Base-by-base conservation (phyloP, 495 filamentous ascomycete genomes). In the Aspergillus olivimuriae region DNA sequence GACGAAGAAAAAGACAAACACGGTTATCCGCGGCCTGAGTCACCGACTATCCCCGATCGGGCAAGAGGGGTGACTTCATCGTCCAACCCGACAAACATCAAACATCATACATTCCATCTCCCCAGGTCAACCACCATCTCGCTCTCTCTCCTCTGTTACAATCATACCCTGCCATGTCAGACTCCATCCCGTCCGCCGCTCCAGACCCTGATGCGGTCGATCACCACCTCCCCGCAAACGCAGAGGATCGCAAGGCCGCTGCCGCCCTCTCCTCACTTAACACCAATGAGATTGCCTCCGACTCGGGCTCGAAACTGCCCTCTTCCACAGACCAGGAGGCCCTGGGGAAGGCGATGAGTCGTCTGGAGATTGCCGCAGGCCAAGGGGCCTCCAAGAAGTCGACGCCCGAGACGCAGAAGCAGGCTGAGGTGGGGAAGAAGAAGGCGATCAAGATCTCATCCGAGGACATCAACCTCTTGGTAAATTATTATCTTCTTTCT, bases 191-290 rank as follows among this genome's bases (percentile, higher is more conserved):
- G 81, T 51, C 80, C 79, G 65, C 82, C 70, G 50, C 76, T 69
- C 78, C 87, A 33, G 83, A 84, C 48, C 60, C 77, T 18, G 82
- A 87, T 48, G 53, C 75, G 23, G 24, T 80, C 34, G 73, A 81
- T 17, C 58, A 78, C 31, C 64, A 76, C 33, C 65, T 77, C 18
- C 79, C 83, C 33, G 69, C 81, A 31, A 81, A 77, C 41, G 85
- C 87, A 48, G 88, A 94, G 65, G 89, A 92, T 68, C 86, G 88
- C 62, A 94, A 92, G 66, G 86, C 90, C 16, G 88, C 88, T 44
- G 87, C 86, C 19, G 89, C 90, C 14, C 80, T 94, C 53, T 81
- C 78, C 48, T 78, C 80, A 43, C 83, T 95, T 41, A 83, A 90
- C 51, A 62, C 76, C 19, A 81, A 81, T 43, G 84, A 83, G 40